Evolutionary conservation across 345 rosid species (phyloP).

Genomic region (Boechera divaricarpa): DNA sequence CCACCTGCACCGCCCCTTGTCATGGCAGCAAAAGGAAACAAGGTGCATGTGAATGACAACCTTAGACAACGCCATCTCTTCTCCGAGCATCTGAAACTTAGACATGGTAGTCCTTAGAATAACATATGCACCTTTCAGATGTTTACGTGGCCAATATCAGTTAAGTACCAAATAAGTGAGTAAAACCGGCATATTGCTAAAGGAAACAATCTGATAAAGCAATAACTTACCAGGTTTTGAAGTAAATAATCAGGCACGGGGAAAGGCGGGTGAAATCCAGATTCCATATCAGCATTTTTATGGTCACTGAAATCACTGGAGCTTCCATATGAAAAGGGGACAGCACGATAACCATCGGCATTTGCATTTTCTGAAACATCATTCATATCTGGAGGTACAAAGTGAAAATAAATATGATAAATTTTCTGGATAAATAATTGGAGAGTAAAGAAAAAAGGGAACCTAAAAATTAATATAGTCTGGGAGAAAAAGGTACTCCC

Average conservation of each 20-base stretch:
- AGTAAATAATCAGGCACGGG: constrained; percentile 71
- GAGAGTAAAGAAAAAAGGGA: neutral
- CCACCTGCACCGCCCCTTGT: constrained; percentile 96
- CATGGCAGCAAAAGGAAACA: constrained; percentile 94
- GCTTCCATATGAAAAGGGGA: constrained; percentile 78
- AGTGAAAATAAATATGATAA: constrained; percentile 26
- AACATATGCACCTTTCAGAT: constrained; percentile 79
- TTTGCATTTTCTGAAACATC: constrained; percentile 50
- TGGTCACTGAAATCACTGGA: constrained; percentile 49
- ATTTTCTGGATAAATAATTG: constrained; percentile 6
- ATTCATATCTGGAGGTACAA: constrained; percentile 48
- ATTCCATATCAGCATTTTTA: constrained; percentile 53
- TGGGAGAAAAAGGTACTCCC: neutral
- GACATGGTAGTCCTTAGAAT: constrained; percentile 98
- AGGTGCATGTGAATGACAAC: constrained; percentile 83
- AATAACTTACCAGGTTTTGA: constrained; percentile 75
- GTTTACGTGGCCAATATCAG: constrained; percentile 61
- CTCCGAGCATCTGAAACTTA: constrained; percentile 99
- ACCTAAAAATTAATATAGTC: neutral
- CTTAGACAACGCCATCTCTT: constrained; percentile 73
- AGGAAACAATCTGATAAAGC: constrained; percentile 29
- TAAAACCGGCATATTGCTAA: constrained; percentile 36
- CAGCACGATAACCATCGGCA: constrained; percentile 59
- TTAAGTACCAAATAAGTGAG: constrained; percentile 53
- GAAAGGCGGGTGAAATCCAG: constrained; percentile 79